Base-by-base conservation (phyloP, 352 stramenopile genomes). In the Phytophthora tubulina region DNA sequence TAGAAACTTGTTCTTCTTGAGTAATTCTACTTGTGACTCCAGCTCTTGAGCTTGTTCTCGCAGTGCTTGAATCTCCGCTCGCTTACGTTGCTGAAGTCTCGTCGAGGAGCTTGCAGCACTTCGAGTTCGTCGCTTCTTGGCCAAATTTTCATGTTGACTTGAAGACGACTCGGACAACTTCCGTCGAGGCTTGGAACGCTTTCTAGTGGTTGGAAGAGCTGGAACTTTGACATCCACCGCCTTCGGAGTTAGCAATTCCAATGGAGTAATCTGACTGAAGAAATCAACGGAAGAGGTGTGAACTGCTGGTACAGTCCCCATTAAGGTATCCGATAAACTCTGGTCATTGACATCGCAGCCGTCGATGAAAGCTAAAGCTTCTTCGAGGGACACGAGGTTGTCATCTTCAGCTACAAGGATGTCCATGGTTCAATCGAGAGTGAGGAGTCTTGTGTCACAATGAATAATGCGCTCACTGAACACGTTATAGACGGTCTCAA, bases 351-450 rank as follows among this genome's bases (percentile, higher is more conserved):
- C 33, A 0, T 75, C 73, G 32, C 33, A 72, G 42, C 45, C 32
- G 42, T 80, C 69, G 42, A 80, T 70, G 45, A 80, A 75, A 30
- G 73, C 64, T 7, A 78, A 44, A 7, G 66, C 60, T 48, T 78
- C 66, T 17, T 78, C 66, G 2, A 80, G 61, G 32, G 73, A 69
- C 31, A 72, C 60, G 39, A 70, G 30, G 35, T 51, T 46, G 21
- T 75, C 73, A 32, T 70, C 73, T 27, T 75, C 69, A 1, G 58
- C 50, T 31, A 74, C 41, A 5, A 79, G n/a, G 21, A 76, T 15
- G 8, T 71, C 51, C 72, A 79, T 76, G 11, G 38, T 45, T 46
- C 7, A 6, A 2, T 21, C 17, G 17, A 21, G 41, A 8, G n/a
- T 50, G 8, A 9, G 9, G n/a, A 6, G 39, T 42, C 14, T 31